Percentiles rank a stretch among this genome's conserved stretches.
Evolutionary conservation across 2,329 filamentous ascomycete species (phyloP).

Genomic region (Alternaria arborescens): DNA sequence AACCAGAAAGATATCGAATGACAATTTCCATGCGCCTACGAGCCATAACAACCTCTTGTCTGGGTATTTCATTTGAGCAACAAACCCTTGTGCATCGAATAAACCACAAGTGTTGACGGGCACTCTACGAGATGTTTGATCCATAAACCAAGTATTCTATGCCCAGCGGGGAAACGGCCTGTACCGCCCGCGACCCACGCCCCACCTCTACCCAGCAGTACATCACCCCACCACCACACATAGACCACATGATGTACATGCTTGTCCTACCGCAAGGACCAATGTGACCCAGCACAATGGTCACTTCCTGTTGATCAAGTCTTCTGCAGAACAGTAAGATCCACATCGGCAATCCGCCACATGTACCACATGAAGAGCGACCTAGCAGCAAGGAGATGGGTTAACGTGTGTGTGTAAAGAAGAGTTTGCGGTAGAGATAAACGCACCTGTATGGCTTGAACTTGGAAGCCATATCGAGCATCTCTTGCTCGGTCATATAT

Average conservation of each 20-base stretch:
- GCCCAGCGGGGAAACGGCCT: neutral
- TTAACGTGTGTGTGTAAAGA: constrained; percentile 11
- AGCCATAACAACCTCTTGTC: neutral
- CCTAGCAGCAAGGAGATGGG: constrained; percentile 52
- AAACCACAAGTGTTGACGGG: neutral
- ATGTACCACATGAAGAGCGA: constrained; percentile 99
- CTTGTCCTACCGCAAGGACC: neutral
- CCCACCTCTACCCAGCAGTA: neutral
- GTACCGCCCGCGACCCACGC: constrained; percentile 1
- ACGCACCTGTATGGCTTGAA: constrained; percentile 81
- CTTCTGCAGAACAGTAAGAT: constrained; percentile 64
- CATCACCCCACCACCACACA: constrained; percentile 5
- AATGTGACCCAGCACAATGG: neutral
- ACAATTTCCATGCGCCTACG: neutral
- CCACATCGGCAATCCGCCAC: constrained; percentile 86
- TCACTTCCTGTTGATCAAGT: constrained; percentile 3
- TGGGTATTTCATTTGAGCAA: neutral
- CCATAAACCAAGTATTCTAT: neutral
- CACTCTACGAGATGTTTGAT: neutral
- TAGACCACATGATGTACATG: neutral
- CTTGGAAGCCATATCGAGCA: constrained; percentile 80
- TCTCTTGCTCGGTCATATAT: constrained; percentile 94
- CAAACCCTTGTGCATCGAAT: too few relatives aligned
- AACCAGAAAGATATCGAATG: neutral
- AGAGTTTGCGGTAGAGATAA: constrained; percentile 15